Base-by-base conservation (phyloP, 257 asterid species). In the Salvia miltiorrhiza region DNA sequence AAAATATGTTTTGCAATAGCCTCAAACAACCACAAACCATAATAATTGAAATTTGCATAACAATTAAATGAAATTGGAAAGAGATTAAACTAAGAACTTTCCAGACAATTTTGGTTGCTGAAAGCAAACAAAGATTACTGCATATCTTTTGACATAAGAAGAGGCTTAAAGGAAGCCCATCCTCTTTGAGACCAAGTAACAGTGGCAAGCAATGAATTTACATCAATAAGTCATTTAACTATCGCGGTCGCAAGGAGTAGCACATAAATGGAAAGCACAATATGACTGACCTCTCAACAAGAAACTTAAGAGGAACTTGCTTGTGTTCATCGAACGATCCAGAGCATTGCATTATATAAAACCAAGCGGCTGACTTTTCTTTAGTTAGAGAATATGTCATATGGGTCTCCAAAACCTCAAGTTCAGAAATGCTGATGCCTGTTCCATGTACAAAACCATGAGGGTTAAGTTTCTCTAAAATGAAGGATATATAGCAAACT, bases 381-480 rank as follows among this genome's bases (percentile, higher is more conserved):
- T 84, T 76, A 66, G 82, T 80, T 45, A 82, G 66, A 13, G 90
- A 83, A 82, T 86, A 83, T 12, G 83, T 77, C 52, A 75, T 30
- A 48, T 80, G 86, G 74, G 77, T 77, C 82, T 83, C 92, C 82
- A 90, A 73, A 61, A 85, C 74, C 81, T 40, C 66, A 56, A 86
- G 83, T 8, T 82, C 83, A 58, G 89, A 74, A 72, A 44, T 73
- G 54, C 55, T 65, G 52, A 85, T 76, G 52, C 96, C 96, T 88
- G 83, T 79, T 71, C 24, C 76, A 78, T 64, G 39, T 41, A 59
- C 10, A 62, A 60, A 37, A 68, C 44, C 21, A 64, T 48, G 55
- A 71, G 41, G 10, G 1, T 21, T 44, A 11, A 17, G 39, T 58
- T 69, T 43, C 21, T 19, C 24, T 30, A 14, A 33, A 43, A 1